phyloP scores from a whole-genome alignment of 306 rosid genomes.

The Crataegus laevigata region DNA sequence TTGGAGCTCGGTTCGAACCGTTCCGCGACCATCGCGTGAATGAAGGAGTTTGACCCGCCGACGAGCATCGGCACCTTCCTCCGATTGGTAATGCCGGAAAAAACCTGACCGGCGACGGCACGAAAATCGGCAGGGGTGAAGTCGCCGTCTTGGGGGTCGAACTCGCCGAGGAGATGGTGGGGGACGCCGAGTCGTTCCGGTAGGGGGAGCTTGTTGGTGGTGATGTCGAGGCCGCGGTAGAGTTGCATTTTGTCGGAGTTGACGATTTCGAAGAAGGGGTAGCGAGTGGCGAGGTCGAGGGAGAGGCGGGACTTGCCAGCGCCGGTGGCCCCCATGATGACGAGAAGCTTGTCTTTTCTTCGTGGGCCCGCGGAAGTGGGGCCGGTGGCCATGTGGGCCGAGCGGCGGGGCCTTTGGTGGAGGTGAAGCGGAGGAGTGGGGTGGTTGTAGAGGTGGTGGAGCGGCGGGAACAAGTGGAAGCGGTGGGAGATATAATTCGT shows the following conservation, averaged over 20 bases:
- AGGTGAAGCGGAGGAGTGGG: background rate
- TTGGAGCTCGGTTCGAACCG: conserved; percentile 34
- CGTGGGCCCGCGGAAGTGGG: conserved; percentile 17
- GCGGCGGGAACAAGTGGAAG: background rate
- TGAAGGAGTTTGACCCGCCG: conserved; percentile 87
- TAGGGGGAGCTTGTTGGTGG: conserved; percentile 77
- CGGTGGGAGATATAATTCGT: background rate
- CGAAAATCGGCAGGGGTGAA: conserved; percentile 55
- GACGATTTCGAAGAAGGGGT: conserved; percentile 52
- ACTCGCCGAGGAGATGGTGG: conserved; percentile 75
- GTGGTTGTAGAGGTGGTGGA: background rate
- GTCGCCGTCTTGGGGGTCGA: conserved; percentile 40
- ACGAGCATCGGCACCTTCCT: conserved; percentile 57
- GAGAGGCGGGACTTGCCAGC: conserved; percentile 80
- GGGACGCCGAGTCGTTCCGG: conserved; percentile 46
- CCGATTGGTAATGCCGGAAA: conserved; percentile 29
- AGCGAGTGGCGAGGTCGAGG: conserved; percentile 63
- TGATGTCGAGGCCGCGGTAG: conserved; percentile 66
- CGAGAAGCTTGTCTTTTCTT: conserved; percentile 52
- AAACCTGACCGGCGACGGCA: conserved; percentile 15
- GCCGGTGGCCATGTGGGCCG: conserved; percentile 45
- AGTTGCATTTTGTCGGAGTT: conserved; percentile 93
- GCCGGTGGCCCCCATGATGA: conserved; percentile 87
- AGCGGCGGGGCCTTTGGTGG: background rate
- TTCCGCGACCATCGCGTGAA: conserved; percentile 52